These are phyloP conservation scores for Diversispora epigaea DNA, from an alignment of 192 early-diverging fungal species.

Conservation along the genomic window DNA sequence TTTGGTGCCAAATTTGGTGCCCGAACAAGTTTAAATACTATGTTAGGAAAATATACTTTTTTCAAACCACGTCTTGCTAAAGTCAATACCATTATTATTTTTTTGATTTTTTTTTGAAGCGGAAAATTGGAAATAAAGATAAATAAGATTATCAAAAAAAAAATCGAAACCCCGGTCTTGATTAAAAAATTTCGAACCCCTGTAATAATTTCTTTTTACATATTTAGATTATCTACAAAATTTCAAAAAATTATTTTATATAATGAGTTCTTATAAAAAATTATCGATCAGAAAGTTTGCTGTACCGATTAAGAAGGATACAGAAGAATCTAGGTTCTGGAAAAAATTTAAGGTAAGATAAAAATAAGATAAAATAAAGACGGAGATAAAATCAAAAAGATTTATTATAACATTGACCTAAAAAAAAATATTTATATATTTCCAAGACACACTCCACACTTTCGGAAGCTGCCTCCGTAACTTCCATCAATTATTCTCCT, in stretches of 20 bases:
- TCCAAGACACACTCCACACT: conserved; percentile 77
- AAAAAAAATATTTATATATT: not conserved
- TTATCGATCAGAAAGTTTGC: conserved; percentile 10
- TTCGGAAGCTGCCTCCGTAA: conserved; percentile 85
- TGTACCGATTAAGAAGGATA: not conserved
- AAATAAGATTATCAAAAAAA: not conserved
- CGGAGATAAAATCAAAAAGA: not conserved
- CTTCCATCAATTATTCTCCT: conserved; percentile 79
- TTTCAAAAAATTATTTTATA: conserved; percentile 1
- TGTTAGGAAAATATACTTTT: conserved; percentile 85
- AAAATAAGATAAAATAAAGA: not conserved
- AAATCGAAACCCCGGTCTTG: too few species aligned
- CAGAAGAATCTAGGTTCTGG: conserved; percentile 73
- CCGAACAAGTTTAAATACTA: conserved; percentile 79
- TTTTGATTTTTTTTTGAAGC: not conserved
- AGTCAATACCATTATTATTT: not conserved
- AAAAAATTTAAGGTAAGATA: conserved; percentile 68
- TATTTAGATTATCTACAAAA: too few species aligned
- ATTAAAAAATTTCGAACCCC: too few species aligned
- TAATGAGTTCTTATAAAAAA: conserved; percentile 5
- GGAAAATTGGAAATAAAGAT: not conserved
- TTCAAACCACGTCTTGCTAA: conserved; percentile 36
- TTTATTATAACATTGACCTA: too few species aligned
- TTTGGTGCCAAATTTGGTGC: conserved; percentile 74
- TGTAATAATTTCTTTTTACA: too few species aligned